Evolutionary conservation across 169 alveolate species (phyloP).

Genomic region (Babesia ovis): DNA sequence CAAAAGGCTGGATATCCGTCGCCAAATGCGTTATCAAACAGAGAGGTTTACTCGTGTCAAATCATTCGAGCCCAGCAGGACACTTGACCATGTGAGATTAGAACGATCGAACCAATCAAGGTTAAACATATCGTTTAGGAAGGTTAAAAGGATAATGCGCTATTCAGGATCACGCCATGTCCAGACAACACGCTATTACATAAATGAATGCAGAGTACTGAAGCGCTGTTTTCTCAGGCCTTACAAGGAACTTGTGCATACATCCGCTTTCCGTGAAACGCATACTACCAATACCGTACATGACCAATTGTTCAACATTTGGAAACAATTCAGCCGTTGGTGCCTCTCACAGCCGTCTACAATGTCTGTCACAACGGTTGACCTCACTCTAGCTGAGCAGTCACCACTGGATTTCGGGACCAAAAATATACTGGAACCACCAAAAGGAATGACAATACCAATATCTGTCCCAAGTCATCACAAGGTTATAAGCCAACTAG

Average conservation of each 20-base stretch:
- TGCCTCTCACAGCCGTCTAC: background rate
- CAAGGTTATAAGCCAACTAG: slow-evolving; percentile 2
- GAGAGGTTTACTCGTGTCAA: background rate
- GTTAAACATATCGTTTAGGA: slow-evolving; percentile 24
- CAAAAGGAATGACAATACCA: background rate
- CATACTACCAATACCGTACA: background rate
- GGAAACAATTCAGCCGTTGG: slow-evolving; percentile 4
- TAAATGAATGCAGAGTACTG: slow-evolving; percentile 50
- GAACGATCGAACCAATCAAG: slow-evolving; percentile 17
- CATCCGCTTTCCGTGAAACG: background rate
- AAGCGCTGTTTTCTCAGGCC: slow-evolving; percentile 54
- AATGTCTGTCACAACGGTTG: background rate
- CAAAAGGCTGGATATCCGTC: slow-evolving; percentile 37
- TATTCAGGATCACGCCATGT: slow-evolving; percentile 58
- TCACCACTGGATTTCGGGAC: background rate
- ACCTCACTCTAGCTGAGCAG: background rate
- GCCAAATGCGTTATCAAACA: slow-evolving; percentile 23
- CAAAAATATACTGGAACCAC: background rate
- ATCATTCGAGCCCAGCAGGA: slow-evolving; percentile 20
- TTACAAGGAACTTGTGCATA: background rate
- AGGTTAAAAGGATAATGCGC: slow-evolving; percentile 48
- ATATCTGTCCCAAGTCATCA: background rate
- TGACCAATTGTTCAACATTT: background rate
- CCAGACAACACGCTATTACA: slow-evolving; percentile 45
- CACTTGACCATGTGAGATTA: slow-evolving; percentile 3